Conservation (phyloP, 768 basidiomycete species). For the Naganishia friedmannii region DNA sequence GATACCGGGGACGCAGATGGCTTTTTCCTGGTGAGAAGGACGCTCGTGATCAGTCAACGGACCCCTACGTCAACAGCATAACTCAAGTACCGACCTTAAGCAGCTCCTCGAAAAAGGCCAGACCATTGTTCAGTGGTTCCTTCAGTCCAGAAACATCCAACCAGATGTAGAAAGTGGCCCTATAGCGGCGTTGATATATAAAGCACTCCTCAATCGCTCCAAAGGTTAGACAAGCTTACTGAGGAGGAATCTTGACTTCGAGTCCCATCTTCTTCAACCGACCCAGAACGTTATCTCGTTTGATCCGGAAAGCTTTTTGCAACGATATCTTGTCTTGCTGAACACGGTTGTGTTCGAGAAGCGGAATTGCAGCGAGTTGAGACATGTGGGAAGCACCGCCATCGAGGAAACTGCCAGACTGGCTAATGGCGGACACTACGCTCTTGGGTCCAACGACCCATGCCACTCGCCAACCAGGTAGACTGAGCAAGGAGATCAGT, state of each 20-base stretch:
- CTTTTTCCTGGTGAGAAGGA: conserved; percentile 45
- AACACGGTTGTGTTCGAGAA: conserved; percentile 71
- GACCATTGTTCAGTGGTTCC: conserved; percentile 77
- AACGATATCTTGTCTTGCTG: conserved; percentile 73
- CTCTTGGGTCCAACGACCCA: conserved; percentile 86
- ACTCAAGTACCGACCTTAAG: conserved; percentile 57
- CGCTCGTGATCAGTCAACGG: neutral
- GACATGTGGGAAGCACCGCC: conserved; percentile 93
- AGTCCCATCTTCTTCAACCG: conserved; percentile 76
- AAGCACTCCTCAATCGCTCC: conserved; percentile 42
- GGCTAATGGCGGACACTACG: conserved; percentile 82
- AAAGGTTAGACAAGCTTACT: neutral
- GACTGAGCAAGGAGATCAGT: conserved; percentile 8
- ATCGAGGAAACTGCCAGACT: conserved; percentile 89
- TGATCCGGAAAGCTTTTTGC: conserved; percentile 83
- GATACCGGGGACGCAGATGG: conserved; percentile 82
- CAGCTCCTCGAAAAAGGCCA: conserved; percentile 92
- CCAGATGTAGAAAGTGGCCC: conserved; percentile 92
- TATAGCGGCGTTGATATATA: conserved; percentile 19
- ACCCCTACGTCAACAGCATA: conserved; percentile 50
- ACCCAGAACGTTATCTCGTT: conserved; percentile 82
- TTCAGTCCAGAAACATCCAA: conserved; percentile 77
- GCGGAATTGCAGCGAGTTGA: conserved; percentile 80
- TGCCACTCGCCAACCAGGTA: conserved; percentile 91
- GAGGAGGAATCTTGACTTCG: conserved; percentile 59